Base-by-base conservation (phyloP, 441 rosid species). In the Kokia cookei region DNA sequence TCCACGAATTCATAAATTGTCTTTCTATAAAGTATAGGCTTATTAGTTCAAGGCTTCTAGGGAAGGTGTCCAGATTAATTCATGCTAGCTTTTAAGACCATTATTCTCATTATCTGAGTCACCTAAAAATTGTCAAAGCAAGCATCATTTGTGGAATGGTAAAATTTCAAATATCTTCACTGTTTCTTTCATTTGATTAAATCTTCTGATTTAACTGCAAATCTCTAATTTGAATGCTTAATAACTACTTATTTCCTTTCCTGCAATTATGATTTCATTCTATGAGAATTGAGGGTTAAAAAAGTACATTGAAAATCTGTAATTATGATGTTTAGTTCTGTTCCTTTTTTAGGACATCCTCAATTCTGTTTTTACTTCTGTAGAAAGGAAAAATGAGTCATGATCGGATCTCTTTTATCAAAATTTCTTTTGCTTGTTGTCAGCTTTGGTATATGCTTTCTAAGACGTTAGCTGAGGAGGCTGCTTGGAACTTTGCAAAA, bases 381-480 rank as follows among this genome's bases (percentile, higher is more conserved):
- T 27, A 11, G 32, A 42, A 42, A 22, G 17, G 29, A 65, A 26
- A 22, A 22, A n/a, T 42, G 32, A 24, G 35, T 54, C 19, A 22
- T 65, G 37, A 65, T 45, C 6, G 2, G 45, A 24, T 43, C 53
- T 3, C 48, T 26, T 24, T 47, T 7, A 66, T 66, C 40, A 47
- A 22, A 13, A 1, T 66, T 47, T 43, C 11, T 43, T 14, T 48
- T 27, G 42, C 10, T 27, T 50, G 26, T 29, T 26, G 29, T 48
- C 65, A 71, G 74, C 65, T 59, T 27, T 86, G 85, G 86, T 86
- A 86, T 60, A 27, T 69, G 26, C 80, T 83, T 15, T 80, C 84
- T 1, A 85, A 87, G 65, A 87, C 86, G 1, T 67, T 85, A 65
- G 90, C 87, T 0, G 86, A 82, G 77, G 77, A 82, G 63, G 86